Base-by-base conservation (phyloP, 192 early-diverging fungal species). In the Backusella tuberculispora region DNA sequence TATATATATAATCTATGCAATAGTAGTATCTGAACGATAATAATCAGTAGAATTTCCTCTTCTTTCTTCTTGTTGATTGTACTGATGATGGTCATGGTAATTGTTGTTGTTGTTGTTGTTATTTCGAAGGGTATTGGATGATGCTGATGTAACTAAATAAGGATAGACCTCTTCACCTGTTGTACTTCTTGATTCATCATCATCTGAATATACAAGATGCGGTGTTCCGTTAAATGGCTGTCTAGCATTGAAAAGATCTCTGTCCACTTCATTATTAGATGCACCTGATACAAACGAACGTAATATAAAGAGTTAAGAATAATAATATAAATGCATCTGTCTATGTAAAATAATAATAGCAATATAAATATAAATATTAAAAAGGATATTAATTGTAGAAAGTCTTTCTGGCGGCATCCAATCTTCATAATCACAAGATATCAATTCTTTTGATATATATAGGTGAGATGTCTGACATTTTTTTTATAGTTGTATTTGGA, bases 131-230 rank as follows among this genome's bases (percentile, higher is more conserved):
- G 53, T 60, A 60, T 60, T 60, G 24, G 53, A 60, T 60, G 53
- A 26, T 60, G 53, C 24, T 12, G 53, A 60, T 60, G 53, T 60
- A 60, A 26, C 53, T 60, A 60, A 60, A 60, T 60, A 60, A 60
- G 53, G 53, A 60, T 60, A 60, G 26, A 19, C 4, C 5, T 60
- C 53, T 60, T 60, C 53, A 60, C 53, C 66, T 42, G 66, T 68
- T 44, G 66, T 68, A 44, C 66, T 68, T 68, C 66, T 68, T 42
- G 66, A 68, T 42, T 68, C 66, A 42, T 68, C 37, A 68, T 68
- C 66, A 60, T 60, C 53, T 14, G 66, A 68, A 68, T 68, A 68
- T 15, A 68, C 66, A 19, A 68, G 42, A 13, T 68, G 37, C 19
- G 66, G 66, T 10, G 66, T 68, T 14, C 43, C 66, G 43, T 68